Percentiles rank a stretch among this genome's conserved stretches.
Evolutionary conservation across 1,284 basidiomycete genomes (phyloP).

Genomic region (Cryptococcus sp.): DNA sequence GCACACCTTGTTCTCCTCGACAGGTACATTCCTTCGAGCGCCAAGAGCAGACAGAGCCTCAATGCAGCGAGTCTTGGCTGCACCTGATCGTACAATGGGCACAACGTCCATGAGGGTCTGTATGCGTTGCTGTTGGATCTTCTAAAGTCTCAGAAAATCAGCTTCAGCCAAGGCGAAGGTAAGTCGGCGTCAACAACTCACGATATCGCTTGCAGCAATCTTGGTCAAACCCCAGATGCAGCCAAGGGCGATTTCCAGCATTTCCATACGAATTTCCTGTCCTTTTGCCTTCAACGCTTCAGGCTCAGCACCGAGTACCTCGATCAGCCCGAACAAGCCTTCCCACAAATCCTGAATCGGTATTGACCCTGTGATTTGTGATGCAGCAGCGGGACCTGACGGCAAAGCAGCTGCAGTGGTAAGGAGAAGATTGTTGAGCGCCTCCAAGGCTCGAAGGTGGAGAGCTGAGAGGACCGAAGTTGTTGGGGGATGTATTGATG

Average conservation of each 20-base stretch:
- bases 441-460: constrained; percentile 81
- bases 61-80: constrained; percentile 71
- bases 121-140: constrained; percentile 58
- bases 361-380: constrained; percentile 53
- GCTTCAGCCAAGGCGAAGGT: not conserved
- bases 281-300: constrained; percentile 42
- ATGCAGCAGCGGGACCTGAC: constrained; percentile 28
- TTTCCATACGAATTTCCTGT: constrained; percentile 50
- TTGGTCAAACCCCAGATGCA: constrained; percentile 54
- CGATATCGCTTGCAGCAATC: constrained; percentile 35
- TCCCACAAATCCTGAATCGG: constrained; percentile 64
- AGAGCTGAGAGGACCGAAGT: constrained; percentile 77
- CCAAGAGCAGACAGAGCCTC: constrained; percentile 80
- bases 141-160: constrained; percentile 42
- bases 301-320: constrained; percentile 45
- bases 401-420: constrained; percentile 60
- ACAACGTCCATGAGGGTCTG: constrained; percentile 68
- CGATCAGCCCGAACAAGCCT: constrained; percentile 72
- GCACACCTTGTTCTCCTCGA: constrained; percentile 70
- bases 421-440: constrained; percentile 85
- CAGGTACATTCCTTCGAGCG: constrained; percentile 61
- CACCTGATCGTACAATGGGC: constrained; percentile 60
- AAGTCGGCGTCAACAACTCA: constrained; percentile 16
- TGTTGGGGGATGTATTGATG: constrained; percentile 76
- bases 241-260: constrained; percentile 51